Evolutionary conservation across 768 basidiomycete species (phyloP).

Genomic region (Rubroboletus satanas): DNA sequence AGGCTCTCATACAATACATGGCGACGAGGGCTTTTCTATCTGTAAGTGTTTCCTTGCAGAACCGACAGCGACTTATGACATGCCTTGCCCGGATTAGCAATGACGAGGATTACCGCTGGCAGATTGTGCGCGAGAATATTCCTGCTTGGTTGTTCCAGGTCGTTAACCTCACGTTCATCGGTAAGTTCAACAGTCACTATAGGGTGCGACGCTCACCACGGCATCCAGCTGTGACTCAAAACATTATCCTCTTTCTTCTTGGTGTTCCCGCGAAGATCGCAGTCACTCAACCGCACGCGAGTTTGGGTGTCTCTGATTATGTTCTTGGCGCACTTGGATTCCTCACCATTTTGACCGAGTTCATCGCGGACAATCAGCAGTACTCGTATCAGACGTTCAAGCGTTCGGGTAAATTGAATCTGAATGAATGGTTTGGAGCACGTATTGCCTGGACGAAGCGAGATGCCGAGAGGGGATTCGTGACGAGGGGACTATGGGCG

Average conservation of each 20-base stretch:
- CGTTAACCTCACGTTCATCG: slow-evolving; percentile 63
- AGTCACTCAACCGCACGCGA: slow-evolving; percentile 48
- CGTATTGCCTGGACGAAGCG: slow-evolving; percentile 62
- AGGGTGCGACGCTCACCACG: neutral
- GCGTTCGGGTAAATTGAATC: slow-evolving; percentile 35
- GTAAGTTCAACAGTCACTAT: slow-evolving; percentile 33
- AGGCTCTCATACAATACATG: slow-evolving; percentile 79
- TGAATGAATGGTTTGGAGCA: slow-evolving; percentile 59
- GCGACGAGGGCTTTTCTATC: slow-evolving; percentile 73
- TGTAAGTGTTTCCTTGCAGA: slow-evolving; percentile 41
- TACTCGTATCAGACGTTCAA: slow-evolving; percentile 83
- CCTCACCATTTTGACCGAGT: slow-evolving; percentile 61
- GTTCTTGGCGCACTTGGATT: slow-evolving; percentile 58
- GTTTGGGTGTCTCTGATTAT: slow-evolving; percentile 58
- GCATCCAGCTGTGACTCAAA: slow-evolving; percentile 62
- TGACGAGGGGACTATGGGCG: slow-evolving; percentile 80
- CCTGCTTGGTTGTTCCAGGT: slow-evolving; percentile 55
- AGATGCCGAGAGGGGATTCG: slow-evolving; percentile 76
- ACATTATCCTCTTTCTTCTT: slow-evolving; percentile 72
- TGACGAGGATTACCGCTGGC: slow-evolving; percentile 94
- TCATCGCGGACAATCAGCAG: slow-evolving; percentile 89
- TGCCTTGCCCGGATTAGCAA: slow-evolving; percentile 38
- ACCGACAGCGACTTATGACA: neutral
- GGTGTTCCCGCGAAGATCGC: slow-evolving; percentile 59
- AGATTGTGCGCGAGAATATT: slow-evolving; percentile 59